Evolutionary conservation across 1,139 yeast species (phyloP), one percentile per base, ranked within the genome.

Genomic region (Yamadazyma aaseri): DNA sequence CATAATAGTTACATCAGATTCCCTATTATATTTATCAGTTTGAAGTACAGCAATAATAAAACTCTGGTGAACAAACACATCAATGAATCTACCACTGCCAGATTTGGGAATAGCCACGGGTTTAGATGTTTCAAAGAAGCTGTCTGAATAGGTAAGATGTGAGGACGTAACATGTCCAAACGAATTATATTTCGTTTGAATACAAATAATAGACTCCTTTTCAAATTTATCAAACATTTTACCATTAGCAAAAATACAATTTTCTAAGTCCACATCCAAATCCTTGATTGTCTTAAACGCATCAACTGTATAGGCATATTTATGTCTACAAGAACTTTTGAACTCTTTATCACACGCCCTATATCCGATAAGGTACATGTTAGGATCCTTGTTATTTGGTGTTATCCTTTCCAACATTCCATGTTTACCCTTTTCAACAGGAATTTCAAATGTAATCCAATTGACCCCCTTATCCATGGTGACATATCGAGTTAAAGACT

Each of bases 401-500:
- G 41, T 32, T 10, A 65, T 42, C n/a, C n/a, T n/a, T 34, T 29
- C 39, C 12, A 55, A 65, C 33, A 20, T 49, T 28, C 34, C 5
- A 3, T 45, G 41, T 10, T 46, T 44, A 2, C 43, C 30, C 16
- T 42, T 43, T 3, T 20, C 18, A 6, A 29, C 32, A 6, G 15
- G 23, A 9, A 59, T 17, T 11, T 61, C 60, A 48, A 80, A 74
- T 17, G 55, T 42, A 2, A 47, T 42, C 92, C 92, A 85, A 1
- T 71, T 50, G 25, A 63, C 56, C 17, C 92, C 94, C 37, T 64
- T 59, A 51, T 84, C 82, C 17, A 51, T 56, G 5, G 92, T 76
- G 16, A 68, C 60, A 45, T 57, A 81, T 21, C 78, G 84, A 3
- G 50, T 54, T 2, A 51, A 46, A 0, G 55, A 42, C 0, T 42